Evolutionary conservation across 768 basidiomycete genomes (phyloP).

Genomic region (Leccinum subtestaceum): DNA sequence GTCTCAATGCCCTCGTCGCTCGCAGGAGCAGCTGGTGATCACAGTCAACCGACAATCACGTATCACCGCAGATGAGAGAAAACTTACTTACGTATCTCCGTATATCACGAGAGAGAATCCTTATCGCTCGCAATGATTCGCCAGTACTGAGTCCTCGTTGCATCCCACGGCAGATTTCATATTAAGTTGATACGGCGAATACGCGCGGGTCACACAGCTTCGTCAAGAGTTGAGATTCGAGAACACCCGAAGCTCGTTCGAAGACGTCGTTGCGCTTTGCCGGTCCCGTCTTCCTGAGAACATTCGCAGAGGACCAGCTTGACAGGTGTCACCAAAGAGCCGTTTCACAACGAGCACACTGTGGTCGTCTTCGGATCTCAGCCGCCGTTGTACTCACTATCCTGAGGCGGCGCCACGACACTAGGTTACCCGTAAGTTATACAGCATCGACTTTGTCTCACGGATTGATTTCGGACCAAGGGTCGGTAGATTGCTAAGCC

Average conservation of each 20-base stretch:
- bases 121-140: slow-evolving; percentile 9
- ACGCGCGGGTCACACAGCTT: neutral
- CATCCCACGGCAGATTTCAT: neutral
- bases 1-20: neutral
- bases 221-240: neutral
- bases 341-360: slow-evolving; percentile 5
- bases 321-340: slow-evolving; percentile 5
- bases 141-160: neutral
- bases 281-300: slow-evolving; percentile 3
- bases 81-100: slow-evolving; percentile 13
- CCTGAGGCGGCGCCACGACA: neutral
- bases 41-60: neutral
- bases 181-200: neutral
- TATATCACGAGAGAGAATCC: slow-evolving; percentile 10
- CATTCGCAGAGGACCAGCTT: neutral
- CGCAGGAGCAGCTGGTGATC: neutral
- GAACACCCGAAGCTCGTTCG: slow-evolving; percentile 4
- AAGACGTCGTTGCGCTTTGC: neutral
- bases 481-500: neutral
- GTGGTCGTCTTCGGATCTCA: neutral
- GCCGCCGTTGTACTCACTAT: neutral
- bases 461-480: neutral
- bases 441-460: neutral
- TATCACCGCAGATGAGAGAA: neutral
- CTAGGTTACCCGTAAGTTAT: neutral